Evolutionary conservation across 2,329 filamentous ascomycete species (phyloP).

Genomic region (Talaromyces sp.): DNA sequence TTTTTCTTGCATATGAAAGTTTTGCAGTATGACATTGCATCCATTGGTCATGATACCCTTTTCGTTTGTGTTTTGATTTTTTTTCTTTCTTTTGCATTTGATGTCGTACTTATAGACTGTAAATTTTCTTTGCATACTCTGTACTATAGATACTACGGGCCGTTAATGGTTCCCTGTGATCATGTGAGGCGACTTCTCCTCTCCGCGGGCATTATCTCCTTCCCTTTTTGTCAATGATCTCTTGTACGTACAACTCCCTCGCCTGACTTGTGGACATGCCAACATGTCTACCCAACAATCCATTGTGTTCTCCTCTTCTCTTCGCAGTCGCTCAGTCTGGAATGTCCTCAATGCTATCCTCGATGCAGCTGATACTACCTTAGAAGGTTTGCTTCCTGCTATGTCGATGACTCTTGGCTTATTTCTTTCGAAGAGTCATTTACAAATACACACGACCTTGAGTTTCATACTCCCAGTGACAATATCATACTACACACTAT

Average conservation of each 20-base stretch:
- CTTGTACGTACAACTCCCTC: neutral
- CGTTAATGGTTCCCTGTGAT: neutral
- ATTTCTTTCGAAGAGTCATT: conserved; percentile 11
- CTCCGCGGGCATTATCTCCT: neutral
- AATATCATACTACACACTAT: conserved; percentile 13
- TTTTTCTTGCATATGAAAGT: neutral
- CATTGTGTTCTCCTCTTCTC: conserved; percentile 36
- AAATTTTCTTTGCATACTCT: neutral
- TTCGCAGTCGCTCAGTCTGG: conserved; percentile 35
- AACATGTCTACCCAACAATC: neutral
- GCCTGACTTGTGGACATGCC: neutral
- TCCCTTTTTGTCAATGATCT: neutral
- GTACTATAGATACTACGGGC: neutral
- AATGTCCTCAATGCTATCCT: conserved; percentile 19
- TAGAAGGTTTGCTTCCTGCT: conserved; percentile 16
- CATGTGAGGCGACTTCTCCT: conserved; percentile 7
- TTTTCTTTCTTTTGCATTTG: neutral
- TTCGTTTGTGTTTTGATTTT: neutral
- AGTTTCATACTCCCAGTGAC: conserved; percentile 7
- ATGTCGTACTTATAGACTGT: neutral
- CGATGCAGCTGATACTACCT: conserved; percentile 2
- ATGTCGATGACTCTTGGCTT: neutral
- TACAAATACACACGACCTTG: conserved; percentile 17
- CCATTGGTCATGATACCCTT: conserved; percentile 11
- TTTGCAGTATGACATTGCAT: neutral